These are phyloP conservation scores for Ceratocystis smalleyi DNA, from an alignment of 2,329 filamentous ascomycete species.

Conservation along the genomic window DNA sequence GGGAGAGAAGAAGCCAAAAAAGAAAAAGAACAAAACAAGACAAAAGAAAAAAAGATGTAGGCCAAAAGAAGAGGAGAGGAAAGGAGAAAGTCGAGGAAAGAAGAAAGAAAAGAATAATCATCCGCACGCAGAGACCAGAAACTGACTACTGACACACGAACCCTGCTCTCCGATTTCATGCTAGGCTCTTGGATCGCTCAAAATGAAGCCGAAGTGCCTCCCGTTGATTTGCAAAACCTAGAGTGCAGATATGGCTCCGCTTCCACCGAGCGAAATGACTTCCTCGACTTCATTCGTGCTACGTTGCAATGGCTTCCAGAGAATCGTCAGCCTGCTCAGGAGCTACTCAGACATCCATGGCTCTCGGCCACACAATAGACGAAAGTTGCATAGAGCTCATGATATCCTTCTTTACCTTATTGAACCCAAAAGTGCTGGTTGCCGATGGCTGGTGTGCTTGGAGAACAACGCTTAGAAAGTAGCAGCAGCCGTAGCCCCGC, in stretches of 20 bases:
- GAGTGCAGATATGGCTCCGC: conserved; percentile 9
- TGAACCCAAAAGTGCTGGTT: background rate
- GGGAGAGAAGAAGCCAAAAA: background rate
- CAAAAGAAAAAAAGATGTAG: background rate
- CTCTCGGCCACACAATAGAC: background rate
- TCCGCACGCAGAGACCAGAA: background rate
- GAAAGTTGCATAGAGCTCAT: background rate
- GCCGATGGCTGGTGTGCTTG: background rate
- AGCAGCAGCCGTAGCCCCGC: background rate
- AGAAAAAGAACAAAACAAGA: background rate
- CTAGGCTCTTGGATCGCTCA: conserved; percentile 13
- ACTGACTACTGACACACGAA: background rate
- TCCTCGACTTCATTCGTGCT: conserved; percentile 11
- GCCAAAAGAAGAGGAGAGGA: background rate
- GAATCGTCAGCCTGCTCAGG: conserved; percentile 9
- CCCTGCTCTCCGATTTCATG: background rate
- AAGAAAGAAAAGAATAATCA: background rate
- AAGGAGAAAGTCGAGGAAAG: background rate
- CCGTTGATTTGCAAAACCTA: conserved; percentile 10
- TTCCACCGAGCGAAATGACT: conserved; percentile 4
- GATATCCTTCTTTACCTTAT: background rate
- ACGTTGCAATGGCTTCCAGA: conserved; percentile 16
- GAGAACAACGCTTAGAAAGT: background rate
- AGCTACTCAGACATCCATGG: conserved; percentile 12
- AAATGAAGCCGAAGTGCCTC: conserved; percentile 13